Evolutionary conservation across 108 stramenopile species (phyloP), one percentile per base, ranked within the genome.

Genomic region (Hondaea fermentalgiana): DNA sequence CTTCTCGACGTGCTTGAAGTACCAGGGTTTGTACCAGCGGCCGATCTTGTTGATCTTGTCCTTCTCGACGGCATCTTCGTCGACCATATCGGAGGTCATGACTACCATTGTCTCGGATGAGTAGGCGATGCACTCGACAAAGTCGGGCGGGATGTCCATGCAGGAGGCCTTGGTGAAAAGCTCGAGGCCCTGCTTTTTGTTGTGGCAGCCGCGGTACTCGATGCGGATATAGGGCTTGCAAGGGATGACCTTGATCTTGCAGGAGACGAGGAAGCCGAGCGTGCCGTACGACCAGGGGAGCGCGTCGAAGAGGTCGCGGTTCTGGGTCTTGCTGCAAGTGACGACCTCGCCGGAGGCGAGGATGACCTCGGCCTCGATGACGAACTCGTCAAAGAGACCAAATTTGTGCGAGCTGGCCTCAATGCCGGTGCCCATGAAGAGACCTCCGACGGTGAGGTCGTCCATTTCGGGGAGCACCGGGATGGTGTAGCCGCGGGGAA

Each of bases 211-310:
- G 60, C 89, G 59, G 83, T 91, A 92, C 43, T 87, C 88, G 55
- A 94, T 60, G 59, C 90, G 93, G 51, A 95, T 93, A 72, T 87
- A 93, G 6, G 69, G 60, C 91, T 94, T 94, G 59, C 90, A 88
- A 0, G 83, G 89, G 87, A 93, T 92, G 45, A 95, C n/a, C 88
- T 91, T 60, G 58, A 95, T 64, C 59, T 91, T 93, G 19, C 88
- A 93, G n/a, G 88, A 87, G 5, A 94, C 69, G 87, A 95, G 92
- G 42, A 94, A 92, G 5, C 91, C 95, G 42, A 95, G 88, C 16
- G 95, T 92, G 5, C 95, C 95, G 89, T 94, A 92, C 5, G 91
- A 92, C 93, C 94, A 94, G 12, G 95, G 95, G 43, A 95, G 60
- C 4, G 94, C 95, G 89, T 93, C 72, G 87, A 95, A 95, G 51